Percentiles rank a stretch among this genome's conserved stretches.
Conservation (phyloP, 257 asterid species). For the Scutellaria galericulata region DNA sequence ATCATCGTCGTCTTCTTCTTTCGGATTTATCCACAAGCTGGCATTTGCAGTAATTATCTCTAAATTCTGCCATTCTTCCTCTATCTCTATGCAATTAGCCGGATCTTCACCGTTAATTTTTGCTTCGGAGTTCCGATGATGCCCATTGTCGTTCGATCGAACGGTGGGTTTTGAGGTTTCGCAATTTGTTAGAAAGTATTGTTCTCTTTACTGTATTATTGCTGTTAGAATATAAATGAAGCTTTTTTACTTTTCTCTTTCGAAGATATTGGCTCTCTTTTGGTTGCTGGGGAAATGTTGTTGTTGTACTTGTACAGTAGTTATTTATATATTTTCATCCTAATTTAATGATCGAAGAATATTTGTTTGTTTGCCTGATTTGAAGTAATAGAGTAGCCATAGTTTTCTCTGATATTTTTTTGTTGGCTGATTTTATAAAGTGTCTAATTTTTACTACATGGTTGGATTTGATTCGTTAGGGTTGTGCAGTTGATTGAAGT, state of each 20-base stretch:
- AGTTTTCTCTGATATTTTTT: background rate
- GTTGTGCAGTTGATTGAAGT: conserved; percentile 39
- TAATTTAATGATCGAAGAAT: conserved; percentile 24
- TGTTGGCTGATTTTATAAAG: conserved; percentile 12
- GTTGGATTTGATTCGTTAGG: conserved; percentile 36
- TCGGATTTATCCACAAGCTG: conserved; percentile 29
- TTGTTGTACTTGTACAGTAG: no score
- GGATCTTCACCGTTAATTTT: conserved; percentile 15
- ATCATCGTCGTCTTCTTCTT: conserved; percentile 6
- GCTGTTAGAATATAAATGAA: background rate
- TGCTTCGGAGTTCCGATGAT: conserved; percentile 32
- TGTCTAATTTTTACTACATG: background rate
- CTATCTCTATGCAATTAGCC: conserved; percentile 17
- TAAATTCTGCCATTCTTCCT: conserved; percentile 14
- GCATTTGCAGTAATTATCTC: background rate
- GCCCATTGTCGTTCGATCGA: conserved; percentile 10
- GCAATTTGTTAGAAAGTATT: background rate
- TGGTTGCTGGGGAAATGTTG: conserved; percentile 15
- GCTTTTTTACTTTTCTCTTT: background rate
- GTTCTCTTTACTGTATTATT: conserved; percentile 32
- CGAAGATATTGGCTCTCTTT: conserved; percentile 13
- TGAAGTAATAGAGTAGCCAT: background rate
- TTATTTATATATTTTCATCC: background rate
- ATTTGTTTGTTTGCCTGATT: background rate
- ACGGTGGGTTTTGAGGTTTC: conserved; percentile 39